phyloP scores from a whole-genome alignment of 352 stramenopile species.

The Phytopythium kandeliae region DNA sequence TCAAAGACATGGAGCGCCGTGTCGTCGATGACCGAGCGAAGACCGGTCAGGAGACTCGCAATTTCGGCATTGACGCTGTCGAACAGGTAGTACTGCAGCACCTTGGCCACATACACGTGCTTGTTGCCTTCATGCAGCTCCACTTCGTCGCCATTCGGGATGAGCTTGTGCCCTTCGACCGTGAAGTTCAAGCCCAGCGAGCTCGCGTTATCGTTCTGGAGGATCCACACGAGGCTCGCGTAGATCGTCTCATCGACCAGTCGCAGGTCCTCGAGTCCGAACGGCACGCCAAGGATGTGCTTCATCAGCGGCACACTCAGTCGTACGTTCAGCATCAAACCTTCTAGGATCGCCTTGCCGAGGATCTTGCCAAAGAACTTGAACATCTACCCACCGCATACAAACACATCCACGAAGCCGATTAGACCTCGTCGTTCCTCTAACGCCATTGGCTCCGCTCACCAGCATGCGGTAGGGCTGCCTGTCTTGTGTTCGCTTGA shows the following conservation, averaged over 20 bases:
- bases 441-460: not conserved
- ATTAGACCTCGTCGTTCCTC: not conserved
- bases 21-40: slow-evolving; percentile 95
- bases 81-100: slow-evolving; percentile 95
- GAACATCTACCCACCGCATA: slow-evolving; percentile 40
- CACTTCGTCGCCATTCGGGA: slow-evolving; percentile 48
- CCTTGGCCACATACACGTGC: slow-evolving; percentile 88
- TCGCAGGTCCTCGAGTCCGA: slow-evolving; percentile 56
- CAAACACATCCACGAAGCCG: not conserved
- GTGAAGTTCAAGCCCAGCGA: slow-evolving; percentile 59
- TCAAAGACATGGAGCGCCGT: slow-evolving; percentile 97
- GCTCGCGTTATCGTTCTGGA: slow-evolving; percentile 46
- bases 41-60: slow-evolving; percentile 66
- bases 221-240: slow-evolving; percentile 56
- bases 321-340: slow-evolving; percentile 58
- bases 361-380: slow-evolving; percentile 77
- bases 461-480: slow-evolving; percentile 36
- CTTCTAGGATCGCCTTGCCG: slow-evolving; percentile 68
- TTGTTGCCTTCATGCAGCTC: slow-evolving; percentile 94
- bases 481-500: slow-evolving; percentile 29
- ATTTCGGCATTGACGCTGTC: slow-evolving; percentile 90
- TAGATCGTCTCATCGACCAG: slow-evolving; percentile 71
- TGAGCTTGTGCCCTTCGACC: slow-evolving; percentile 49
- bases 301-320: slow-evolving; percentile 64
- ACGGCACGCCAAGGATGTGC: slow-evolving; percentile 52